Conservation (phyloP, 345 rosid genomes). For the Rhodomyrtus tomentosa region DNA sequence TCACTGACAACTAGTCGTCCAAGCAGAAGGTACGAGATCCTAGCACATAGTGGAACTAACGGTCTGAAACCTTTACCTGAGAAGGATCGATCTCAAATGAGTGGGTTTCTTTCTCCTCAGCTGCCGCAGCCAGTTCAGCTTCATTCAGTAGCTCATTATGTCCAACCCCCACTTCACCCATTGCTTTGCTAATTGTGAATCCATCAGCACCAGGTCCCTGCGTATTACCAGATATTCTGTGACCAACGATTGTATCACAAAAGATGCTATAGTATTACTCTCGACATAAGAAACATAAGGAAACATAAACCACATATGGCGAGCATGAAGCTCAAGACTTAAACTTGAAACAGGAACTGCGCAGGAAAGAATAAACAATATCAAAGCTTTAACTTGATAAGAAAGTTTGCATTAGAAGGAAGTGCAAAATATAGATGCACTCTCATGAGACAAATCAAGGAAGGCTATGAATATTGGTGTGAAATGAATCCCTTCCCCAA, state of each 20-base stretch:
- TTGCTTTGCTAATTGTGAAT: constrained; percentile 59
- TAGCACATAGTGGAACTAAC: background rate
- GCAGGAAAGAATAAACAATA: background rate
- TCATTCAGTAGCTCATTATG: constrained; percentile 68
- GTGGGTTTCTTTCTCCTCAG: constrained; percentile 91
- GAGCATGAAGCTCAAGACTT: background rate
- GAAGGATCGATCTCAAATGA: constrained; percentile 85
- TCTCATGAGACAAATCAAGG: background rate
- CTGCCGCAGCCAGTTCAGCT: constrained; percentile 87
- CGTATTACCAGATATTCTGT: background rate
- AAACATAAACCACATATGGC: background rate
- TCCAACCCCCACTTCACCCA: constrained; percentile 53
- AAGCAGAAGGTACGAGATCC: background rate
- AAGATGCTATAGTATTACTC: background rate
- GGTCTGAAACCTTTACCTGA: constrained; percentile 32
- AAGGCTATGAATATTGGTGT: background rate
- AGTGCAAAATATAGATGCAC: background rate
- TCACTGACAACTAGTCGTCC: background rate
- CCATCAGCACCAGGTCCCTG: constrained; percentile 50
- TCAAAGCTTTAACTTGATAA: background rate
- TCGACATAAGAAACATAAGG: background rate
- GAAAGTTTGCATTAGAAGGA: background rate
- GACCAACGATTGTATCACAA: background rate
- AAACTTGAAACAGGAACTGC: background rate
- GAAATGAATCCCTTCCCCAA: background rate